A percentile compares a stretch with the other conserved stretches of the same genome.
These are phyloP conservation scores for Medicago arabica DNA, from an alignment of 306 rosid genomes.

Conservation along the genomic window DNA sequence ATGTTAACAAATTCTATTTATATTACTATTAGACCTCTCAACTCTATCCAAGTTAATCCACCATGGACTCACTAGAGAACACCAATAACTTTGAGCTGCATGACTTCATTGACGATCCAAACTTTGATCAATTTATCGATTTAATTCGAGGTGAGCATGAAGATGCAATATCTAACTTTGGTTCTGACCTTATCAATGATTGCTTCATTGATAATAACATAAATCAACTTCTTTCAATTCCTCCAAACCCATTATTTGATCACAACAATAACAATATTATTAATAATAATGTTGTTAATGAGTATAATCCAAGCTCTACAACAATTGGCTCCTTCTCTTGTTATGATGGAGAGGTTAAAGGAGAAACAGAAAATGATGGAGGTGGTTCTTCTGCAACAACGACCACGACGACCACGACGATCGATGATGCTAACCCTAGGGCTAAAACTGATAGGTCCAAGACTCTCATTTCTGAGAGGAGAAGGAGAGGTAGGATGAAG, in stretches of 20 bases:
- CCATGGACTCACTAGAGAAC: slow-evolving; percentile 32
- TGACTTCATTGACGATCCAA: slow-evolving; percentile 62
- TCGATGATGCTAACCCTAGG: slow-evolving; percentile 41
- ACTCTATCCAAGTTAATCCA: slow-evolving; percentile 25
- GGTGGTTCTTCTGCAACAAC: slow-evolving; percentile 57
- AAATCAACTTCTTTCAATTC: slow-evolving; percentile 42
- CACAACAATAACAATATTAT: neutral
- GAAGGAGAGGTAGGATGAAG: slow-evolving; percentile 84
- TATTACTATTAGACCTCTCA: slow-evolving; percentile 17
- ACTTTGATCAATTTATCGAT: slow-evolving; percentile 72
- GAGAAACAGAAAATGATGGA: slow-evolving; percentile 47
- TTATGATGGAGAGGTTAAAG: slow-evolving; percentile 48
- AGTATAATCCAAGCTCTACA: slow-evolving; percentile 50
- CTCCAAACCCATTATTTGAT: slow-evolving; percentile 36
- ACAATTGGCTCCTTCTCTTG: slow-evolving; percentile 53
- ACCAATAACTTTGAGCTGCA: slow-evolving; percentile 61
- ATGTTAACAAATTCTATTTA: slow-evolving; percentile 39
- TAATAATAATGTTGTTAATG: slow-evolving; percentile 35
- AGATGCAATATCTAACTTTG: slow-evolving; percentile 48
- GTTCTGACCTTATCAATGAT: slow-evolving; percentile 56
- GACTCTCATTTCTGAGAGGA: slow-evolving; percentile 81
- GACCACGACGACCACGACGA: slow-evolving; percentile 33
- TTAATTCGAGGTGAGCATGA: slow-evolving; percentile 69
- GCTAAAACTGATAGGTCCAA: slow-evolving; percentile 68
- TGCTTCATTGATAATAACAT: slow-evolving; percentile 48